These are phyloP conservation scores for Cyclostephanos invisitatus DNA, from an alignment of 108 stramenopile species.

Conservation along the genomic window DNA sequence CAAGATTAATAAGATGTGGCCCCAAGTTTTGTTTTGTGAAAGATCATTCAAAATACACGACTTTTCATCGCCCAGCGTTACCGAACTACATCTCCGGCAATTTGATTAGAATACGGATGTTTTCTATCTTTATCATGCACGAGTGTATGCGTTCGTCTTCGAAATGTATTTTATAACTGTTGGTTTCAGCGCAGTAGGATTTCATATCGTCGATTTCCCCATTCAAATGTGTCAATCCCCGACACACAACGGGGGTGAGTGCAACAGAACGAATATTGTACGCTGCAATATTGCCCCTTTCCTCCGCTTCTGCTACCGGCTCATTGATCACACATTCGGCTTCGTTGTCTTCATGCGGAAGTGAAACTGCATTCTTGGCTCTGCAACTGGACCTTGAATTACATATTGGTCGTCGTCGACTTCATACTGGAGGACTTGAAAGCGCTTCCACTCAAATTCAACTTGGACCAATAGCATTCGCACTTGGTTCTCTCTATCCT, in stretches of 20 bases:
- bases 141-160: neutral
- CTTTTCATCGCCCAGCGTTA: too few species aligned
- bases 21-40: neutral
- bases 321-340: too few species aligned
- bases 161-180: constrained; percentile 7
- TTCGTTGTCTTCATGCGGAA: too few species aligned
- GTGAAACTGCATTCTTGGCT: constrained; percentile 14
- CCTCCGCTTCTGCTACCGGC: neutral
- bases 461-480: neutral
- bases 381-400: constrained; percentile 10
- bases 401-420: neutral
- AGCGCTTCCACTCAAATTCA: neutral
- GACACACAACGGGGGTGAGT: constrained; percentile 14
- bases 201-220: constrained; percentile 3
- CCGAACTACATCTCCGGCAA: too few species aligned
- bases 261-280: neutral
- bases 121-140: too few species aligned
- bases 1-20: too few species aligned
- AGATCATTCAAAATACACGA: neutral
- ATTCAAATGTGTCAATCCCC: constrained; percentile 19
- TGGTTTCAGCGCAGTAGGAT: neutral
- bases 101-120: too few species aligned
- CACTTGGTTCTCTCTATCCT: neutral
- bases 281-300: neutral
- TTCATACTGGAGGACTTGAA: constrained; percentile 11